phyloP scores from a whole-genome alignment of 805 yeast species.

The Dipodascopsis uninucleata region DNA sequence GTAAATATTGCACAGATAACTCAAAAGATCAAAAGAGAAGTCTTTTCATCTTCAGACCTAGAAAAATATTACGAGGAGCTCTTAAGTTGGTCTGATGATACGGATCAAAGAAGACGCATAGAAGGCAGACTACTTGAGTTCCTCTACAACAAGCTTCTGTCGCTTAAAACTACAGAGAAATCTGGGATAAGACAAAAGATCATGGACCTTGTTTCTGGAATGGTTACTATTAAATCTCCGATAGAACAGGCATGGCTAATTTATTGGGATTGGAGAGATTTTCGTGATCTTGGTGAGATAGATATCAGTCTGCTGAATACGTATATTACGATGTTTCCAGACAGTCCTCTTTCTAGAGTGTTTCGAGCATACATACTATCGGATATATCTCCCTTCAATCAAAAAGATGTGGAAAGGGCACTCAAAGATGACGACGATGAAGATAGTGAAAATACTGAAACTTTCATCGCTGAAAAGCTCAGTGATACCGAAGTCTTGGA shows the following conservation, averaged over 20 bases:
- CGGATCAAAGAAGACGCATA: conserved; percentile 49
- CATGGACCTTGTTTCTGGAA: conserved; percentile 58
- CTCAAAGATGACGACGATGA: conserved; percentile 31
- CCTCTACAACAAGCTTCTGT: conserved; percentile 50
- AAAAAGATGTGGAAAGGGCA: conserved; percentile 4
- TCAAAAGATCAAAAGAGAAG: conserved; percentile 44
- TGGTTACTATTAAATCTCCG: conserved; percentile 61
- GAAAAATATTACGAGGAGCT: conserved; percentile 52
- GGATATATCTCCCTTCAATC: conserved; percentile 59
- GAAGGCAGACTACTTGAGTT: conserved; percentile 63
- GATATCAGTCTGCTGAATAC: conserved; percentile 47
- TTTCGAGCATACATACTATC: conserved; percentile 63
- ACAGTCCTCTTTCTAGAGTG: conserved; percentile 58
- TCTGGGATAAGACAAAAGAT: conserved; percentile 43
- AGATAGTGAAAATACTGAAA: conserved; percentile 16
- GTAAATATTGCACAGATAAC: conserved; percentile 26
- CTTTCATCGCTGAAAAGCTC: conserved; percentile 8
- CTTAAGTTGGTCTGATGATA: conserved; percentile 60
- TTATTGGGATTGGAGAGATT: conserved; percentile 72
- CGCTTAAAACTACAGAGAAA: conserved; percentile 49
- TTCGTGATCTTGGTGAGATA: conserved; percentile 46
- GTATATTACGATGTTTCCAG: conserved; percentile 55
- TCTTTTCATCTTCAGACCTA: conserved; percentile 49
- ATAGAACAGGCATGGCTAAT: conserved; percentile 67
- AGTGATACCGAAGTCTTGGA: conserved; percentile 14